Base-by-base conservation (phyloP, 345 rosid genomes). In the Pistacia vera region DNA sequence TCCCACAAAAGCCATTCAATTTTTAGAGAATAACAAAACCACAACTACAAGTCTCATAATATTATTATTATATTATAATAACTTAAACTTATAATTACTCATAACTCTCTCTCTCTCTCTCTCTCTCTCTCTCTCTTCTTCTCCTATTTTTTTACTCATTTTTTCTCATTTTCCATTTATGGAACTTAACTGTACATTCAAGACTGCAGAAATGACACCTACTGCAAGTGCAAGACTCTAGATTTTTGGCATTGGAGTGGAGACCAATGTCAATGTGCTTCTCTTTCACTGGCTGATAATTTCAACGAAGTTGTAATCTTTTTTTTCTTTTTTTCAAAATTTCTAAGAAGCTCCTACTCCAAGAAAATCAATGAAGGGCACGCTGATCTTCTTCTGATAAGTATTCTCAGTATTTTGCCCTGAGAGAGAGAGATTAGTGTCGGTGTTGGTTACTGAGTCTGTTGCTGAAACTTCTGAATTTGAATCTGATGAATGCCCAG, bases 281-380 rank as follows among this genome's bases (percentile, higher is more conserved):
- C 28, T 70, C 62, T 54, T 71, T 71, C 41, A 30, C 66, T 73
- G 33, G 48, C 46, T 57, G 41, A 56, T 30, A 30, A 30, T 30
- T 30, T 30, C 33, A 30, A 30, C 33, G 6, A 41, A 41, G 9
- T 41, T 35, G 30, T 33, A 1, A 2, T 12, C 33, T 63, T 63
- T 1, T 8, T 57, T 22, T 11, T 11, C 25, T 13, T 22, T 60
- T 22, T 60, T 77, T 16, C 11, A 18, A 18, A 54, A 12, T 35
- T 57, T 51, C 30, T 72, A 76, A 61, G 74, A 44, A 63, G 84
- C 86, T 76, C 92, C 92, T 5, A 91, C 84, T 61, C 97, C 92
- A 55, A 91, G 94, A 73, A 91, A 91, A 81, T 91, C 97, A 61
- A 90, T 76, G 83, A 88, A 90, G 65, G 81, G 60, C 71, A 81